phyloP scores from a whole-genome alignment of 2,329 filamentous ascomycete genomes.

The Didymella pomorum region DNA sequence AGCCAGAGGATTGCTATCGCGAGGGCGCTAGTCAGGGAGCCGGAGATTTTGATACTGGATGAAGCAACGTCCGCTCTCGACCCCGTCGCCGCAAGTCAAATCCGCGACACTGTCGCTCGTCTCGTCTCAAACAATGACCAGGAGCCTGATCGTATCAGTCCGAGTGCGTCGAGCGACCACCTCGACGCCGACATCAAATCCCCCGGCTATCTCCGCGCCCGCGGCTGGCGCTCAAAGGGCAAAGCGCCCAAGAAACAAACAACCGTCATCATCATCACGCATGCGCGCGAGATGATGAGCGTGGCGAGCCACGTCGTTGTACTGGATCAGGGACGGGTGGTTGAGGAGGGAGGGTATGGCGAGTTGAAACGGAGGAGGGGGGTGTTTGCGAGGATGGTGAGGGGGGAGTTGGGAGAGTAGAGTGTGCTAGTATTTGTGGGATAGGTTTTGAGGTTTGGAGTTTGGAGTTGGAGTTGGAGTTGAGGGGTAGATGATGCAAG shows the following conservation, averaged over 20 bases:
- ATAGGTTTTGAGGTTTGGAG: no score
- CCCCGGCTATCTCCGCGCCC: no score
- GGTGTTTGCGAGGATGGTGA: conserved; percentile 49
- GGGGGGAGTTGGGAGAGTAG: conserved; percentile 41
- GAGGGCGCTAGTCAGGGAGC: conserved; percentile 74
- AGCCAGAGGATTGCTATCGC: conserved; percentile 83
- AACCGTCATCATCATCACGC: conserved; percentile 83
- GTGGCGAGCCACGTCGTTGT: conserved; percentile 78
- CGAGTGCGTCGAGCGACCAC: neutral
- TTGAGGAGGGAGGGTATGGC: conserved; percentile 73
- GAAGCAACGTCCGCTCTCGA: conserved; percentile 88
- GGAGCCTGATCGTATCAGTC: neutral
- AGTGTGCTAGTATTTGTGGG: no score
- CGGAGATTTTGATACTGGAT: conserved; percentile 79
- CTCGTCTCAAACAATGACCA: conserved; percentile 53
- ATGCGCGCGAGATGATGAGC: conserved; percentile 85
- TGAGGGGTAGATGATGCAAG: no score
- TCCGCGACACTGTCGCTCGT: conserved; percentile 68
- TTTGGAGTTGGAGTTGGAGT: neutral
- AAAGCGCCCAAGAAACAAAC: conserved; percentile 52
- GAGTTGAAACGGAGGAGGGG: conserved; percentile 58
- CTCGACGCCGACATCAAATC: neutral
- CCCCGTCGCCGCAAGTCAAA: conserved; percentile 67
- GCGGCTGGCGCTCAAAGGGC: no score
- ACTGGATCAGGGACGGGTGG: conserved; percentile 69